phyloP scores from a whole-genome alignment of 257 asterid species.

The Fraxinus cuspidata region DNA sequence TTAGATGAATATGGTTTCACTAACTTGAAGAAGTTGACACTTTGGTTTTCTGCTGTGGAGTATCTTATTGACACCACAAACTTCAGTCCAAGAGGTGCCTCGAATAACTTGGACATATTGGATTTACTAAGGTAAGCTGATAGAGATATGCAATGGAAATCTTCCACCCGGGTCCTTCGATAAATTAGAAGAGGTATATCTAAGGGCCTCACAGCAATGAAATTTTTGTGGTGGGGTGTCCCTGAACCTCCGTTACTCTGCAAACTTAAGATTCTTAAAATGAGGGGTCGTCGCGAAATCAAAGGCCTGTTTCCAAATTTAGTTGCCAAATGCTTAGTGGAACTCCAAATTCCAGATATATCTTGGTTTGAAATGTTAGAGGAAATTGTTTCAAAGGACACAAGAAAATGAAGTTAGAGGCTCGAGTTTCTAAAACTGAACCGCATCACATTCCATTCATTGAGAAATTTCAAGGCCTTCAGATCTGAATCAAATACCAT shows the following conservation, averaged over 20 bases:
- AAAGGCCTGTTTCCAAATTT: neutral
- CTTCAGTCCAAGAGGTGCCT: slow-evolving; percentile 12
- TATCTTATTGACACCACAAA: neutral
- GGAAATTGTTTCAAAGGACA: neutral
- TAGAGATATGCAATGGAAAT: no score
- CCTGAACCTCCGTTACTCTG: slow-evolving; percentile 13
- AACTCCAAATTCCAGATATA: neutral
- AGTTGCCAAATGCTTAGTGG: neutral
- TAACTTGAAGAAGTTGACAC: slow-evolving; percentile 1
- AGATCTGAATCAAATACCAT: no score
- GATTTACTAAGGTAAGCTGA: no score
- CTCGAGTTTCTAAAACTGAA: slow-evolving; percentile 6
- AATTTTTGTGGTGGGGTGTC: neutral
- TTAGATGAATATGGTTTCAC: slow-evolving; percentile 3
- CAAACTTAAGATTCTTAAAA: slow-evolving; percentile 10
- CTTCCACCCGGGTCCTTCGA: neutral
- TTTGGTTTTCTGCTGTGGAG: neutral
- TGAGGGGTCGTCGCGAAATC: neutral
- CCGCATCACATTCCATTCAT: neutral
- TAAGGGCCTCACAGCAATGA: neutral
- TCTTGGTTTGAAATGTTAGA: neutral
- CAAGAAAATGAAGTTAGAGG: neutral
- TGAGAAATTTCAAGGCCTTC: neutral
- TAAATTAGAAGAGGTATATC: neutral
- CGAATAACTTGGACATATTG: no score